Evolutionary conservation across 352 stramenopile genomes (phyloP).

Genomic region (Bremia lactucae): DNA sequence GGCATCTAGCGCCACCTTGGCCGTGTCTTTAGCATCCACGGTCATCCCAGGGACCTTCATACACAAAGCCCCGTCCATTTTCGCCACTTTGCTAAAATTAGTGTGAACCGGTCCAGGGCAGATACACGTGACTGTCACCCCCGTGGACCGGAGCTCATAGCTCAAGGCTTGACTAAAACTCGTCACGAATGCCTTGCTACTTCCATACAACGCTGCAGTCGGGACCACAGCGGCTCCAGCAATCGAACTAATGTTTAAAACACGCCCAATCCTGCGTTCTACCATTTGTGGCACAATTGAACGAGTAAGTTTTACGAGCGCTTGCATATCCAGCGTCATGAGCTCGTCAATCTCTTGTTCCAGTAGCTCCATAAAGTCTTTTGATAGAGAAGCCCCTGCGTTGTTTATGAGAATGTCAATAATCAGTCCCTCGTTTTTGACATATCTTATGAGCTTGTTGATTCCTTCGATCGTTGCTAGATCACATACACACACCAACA

Average conservation of each 20-base stretch:
- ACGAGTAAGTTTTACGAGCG: constrained; percentile 48
- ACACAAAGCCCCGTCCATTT: constrained; percentile 24
- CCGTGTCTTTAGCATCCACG: constrained; percentile 40
- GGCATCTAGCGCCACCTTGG: constrained; percentile 37
- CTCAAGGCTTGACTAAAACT: constrained; percentile 71
- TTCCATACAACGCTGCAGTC: constrained; percentile 60
- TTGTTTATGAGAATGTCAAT: constrained; percentile 86
- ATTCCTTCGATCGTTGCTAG: constrained; percentile 40
- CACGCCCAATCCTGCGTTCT: constrained; percentile 43
- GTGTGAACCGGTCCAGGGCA: constrained; percentile 53
- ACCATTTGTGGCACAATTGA: constrained; percentile 69
- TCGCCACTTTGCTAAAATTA: constrained; percentile 48
- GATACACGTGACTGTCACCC: constrained; percentile 77
- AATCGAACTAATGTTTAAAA: constrained; percentile 78
- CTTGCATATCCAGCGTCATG: constrained; percentile 60
- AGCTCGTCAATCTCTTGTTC: constrained; percentile 40
- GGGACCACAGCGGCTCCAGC: constrained; percentile 37
- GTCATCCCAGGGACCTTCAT: constrained; percentile 29
- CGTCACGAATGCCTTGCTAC: constrained; percentile 66
- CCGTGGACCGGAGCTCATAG: constrained; percentile 66
- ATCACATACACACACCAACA: constrained; percentile 51
- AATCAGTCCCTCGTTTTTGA: constrained; percentile 44
- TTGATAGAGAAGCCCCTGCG: constrained; percentile 31
- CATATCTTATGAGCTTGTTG: constrained; percentile 40
- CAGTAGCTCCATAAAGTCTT: constrained; percentile 34